Base-by-base conservation (phyloP, 2,329 filamentous ascomycete species). In the Geosmithia putterillii region DNA sequence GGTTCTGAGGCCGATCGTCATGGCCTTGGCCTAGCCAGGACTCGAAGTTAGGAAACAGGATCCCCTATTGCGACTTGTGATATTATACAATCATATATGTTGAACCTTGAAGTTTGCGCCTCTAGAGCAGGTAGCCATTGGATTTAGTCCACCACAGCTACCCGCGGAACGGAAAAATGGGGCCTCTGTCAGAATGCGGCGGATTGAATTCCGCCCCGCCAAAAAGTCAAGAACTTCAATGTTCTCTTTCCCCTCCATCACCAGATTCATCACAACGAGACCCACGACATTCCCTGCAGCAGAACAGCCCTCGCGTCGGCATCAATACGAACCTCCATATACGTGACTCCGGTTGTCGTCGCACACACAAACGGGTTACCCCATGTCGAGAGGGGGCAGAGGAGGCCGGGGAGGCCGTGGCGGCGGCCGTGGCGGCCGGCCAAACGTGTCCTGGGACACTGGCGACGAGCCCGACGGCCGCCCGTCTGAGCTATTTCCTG, bases 401-500 rank as follows among this genome's bases (percentile, higher is more conserved):
- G 69, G 70, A 41, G 68, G 64, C 36, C 63, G 69, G 46, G 69
- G 70, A 43, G 69, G 65, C 35, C 63, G 69, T 45, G 68, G 69
- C 43, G 69, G 69, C 40, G 62, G 63, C n/a, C 56, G 69, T 42
- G 64, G 62, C 38, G 65, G 69, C 40, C 57, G 65, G 17, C 67
- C 65, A 10, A 65, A 66, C 22, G 63, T 74, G 44, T 68, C 73
- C 0, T 77, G 73, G 69, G 67, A 69, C 38, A 65, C 59, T 17
- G 63, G 67, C 36, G 71, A 75, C 48, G 74, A 78, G 49, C 69
- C 72, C 8, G 72, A 76, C 54, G 68, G 68, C 42, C 65, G 71
- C 25, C 75, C 75, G 7, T 72, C 71, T n/a, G 74, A 79, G 50
- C 68, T 74, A 9, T 79, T 79, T 47, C 74, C 75, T 0, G 73